Conservation (phyloP, 805 yeast species). For the Teunomyces barrocoloradensis region DNA sequence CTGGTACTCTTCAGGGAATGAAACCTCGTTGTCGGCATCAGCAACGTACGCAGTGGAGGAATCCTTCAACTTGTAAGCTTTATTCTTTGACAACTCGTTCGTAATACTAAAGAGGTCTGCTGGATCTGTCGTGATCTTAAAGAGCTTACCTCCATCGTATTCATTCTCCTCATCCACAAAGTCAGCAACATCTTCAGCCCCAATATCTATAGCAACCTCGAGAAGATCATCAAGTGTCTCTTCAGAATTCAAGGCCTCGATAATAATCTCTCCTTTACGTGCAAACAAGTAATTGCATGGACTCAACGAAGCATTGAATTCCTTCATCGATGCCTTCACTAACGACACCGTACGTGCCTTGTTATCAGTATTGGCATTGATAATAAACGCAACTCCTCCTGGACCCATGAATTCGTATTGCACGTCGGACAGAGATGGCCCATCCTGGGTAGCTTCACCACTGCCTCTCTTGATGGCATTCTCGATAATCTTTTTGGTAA, state of each 20-base stretch:
- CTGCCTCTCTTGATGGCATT: conserved; percentile 83
- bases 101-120: conserved; percentile 61
- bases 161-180: conserved; percentile 42
- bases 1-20: conserved; percentile 50
- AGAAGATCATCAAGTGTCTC: conserved; percentile 61
- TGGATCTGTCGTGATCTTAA: conserved; percentile 60
- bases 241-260: conserved; percentile 39
- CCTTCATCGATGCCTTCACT: conserved; percentile 72
- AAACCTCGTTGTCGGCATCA: conserved; percentile 56
- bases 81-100: conserved; percentile 45
- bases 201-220: conserved; percentile 72
- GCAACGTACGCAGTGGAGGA: conserved; percentile 69
- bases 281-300: conserved; percentile 80
- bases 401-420: conserved; percentile 91
- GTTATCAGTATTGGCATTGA: conserved; percentile 88
- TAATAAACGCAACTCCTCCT: conserved; percentile 81
- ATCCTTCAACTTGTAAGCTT: conserved; percentile 60
- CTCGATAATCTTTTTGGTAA: conserved; percentile 82
- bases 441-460: conserved; percentile 55
- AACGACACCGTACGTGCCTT: conserved; percentile 76
- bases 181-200: conserved; percentile 76
- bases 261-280: conserved; percentile 67
- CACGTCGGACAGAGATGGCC: conserved; percentile 45
- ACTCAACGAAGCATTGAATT: conserved; percentile 65
- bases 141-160: conserved; percentile 31